Evolutionary conservation across 257 asterid genomes (phyloP).

Genomic region (Linderniella brevidens): DNA sequence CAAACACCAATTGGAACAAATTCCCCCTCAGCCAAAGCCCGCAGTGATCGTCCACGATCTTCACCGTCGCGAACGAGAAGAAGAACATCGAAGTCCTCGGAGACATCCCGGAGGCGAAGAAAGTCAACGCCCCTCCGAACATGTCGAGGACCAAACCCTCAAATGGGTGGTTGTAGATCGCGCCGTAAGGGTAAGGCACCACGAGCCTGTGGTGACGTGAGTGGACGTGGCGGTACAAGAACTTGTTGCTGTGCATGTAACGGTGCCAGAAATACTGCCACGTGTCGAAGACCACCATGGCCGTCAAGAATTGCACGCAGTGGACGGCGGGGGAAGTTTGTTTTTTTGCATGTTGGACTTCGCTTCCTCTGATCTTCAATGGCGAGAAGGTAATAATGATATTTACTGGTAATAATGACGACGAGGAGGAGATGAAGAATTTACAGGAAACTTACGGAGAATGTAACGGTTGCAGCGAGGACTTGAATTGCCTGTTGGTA

Average conservation of each 20-base stretch:
- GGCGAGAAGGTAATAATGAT: neutral
- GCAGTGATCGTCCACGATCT: constrained; percentile 87
- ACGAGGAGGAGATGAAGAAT: neutral
- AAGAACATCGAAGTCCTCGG: constrained; percentile 77
- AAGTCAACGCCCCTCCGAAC: constrained; percentile 67
- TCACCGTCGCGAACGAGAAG: constrained; percentile 80
- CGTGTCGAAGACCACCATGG: constrained; percentile 67
- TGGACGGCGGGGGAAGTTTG: constrained; percentile 35
- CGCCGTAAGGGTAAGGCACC: constrained; percentile 87
- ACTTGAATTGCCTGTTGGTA: constrained; percentile 92
- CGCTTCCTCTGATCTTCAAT: constrained; percentile 73
- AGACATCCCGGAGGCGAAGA: constrained; percentile 85
- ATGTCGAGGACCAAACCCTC: constrained; percentile 91
- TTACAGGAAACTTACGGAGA: constrained; percentile 37
- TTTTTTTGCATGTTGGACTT: constrained; percentile 21
- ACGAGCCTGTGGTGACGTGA: constrained; percentile 79
- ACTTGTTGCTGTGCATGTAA: constrained; percentile 88
- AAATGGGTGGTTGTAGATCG: constrained; percentile 81
- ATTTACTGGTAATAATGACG: no score
- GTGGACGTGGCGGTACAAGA: constrained; percentile 73
- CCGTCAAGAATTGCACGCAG: constrained; percentile 38
- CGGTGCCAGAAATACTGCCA: constrained; percentile 96
- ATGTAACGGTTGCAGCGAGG: constrained; percentile 57
- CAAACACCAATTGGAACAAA: constrained; percentile 52
- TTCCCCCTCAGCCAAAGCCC: constrained; percentile 91